These are phyloP conservation scores for Calocera cornea DNA, from an alignment of 768 basidiomycete species.

Conservation along the genomic window DNA sequence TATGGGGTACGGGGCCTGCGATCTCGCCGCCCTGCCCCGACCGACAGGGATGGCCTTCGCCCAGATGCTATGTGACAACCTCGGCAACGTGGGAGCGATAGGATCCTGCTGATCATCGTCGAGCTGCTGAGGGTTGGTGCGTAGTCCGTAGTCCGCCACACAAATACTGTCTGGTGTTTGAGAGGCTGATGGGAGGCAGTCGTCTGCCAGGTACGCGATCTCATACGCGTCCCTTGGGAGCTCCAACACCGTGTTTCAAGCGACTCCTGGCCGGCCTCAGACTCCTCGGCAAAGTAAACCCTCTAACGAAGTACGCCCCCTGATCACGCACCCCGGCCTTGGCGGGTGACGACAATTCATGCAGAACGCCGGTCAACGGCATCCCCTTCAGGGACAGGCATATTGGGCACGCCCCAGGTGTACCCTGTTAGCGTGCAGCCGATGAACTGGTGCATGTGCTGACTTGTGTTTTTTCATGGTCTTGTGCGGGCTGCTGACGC, in stretches of 20 bases:
- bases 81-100: conserved; percentile 11
- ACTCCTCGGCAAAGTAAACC: conserved; percentile 14
- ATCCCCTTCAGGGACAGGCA: conserved; percentile 12
- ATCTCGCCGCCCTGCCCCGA: conserved; percentile 10
- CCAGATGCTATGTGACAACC: conserved; percentile 15
- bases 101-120: conserved; percentile 16
- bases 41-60: conserved; percentile 11
- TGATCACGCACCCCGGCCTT: neutral
- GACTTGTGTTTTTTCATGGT: too few species aligned
- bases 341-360: too few species aligned
- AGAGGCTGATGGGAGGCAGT: conserved; percentile 5
- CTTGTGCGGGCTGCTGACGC: too few species aligned
- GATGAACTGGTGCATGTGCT: conserved; percentile 18
- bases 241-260: neutral
- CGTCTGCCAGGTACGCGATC: conserved; percentile 9
- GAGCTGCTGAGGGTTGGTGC: conserved; percentile 2
- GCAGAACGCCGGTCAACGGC: conserved; percentile 14
- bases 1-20: conserved; percentile 9
- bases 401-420: conserved; percentile 18
- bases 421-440: conserved; percentile 13
- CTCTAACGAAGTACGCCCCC: neutral
- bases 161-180: neutral
- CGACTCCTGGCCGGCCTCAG: conserved; percentile 14
- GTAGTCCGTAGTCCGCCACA: neutral
- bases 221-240: neutral